Evolutionary conservation across 2,329 filamentous ascomycete genomes (phyloP).

Genomic region (Ophiostoma sp.): DNA sequence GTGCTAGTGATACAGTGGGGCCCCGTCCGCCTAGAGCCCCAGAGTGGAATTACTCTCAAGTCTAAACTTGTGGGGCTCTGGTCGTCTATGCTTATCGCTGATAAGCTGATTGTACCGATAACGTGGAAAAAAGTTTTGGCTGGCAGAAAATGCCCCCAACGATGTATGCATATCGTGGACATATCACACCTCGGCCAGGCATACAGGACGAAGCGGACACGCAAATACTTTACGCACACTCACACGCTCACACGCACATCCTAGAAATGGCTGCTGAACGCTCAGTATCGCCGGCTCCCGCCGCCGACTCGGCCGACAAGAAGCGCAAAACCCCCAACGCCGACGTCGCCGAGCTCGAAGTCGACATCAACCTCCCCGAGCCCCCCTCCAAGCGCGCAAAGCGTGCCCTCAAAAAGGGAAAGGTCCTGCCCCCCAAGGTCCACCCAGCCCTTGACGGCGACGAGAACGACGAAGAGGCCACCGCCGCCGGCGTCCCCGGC

Average conservation of each 20-base stretch:
- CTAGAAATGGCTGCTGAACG: constrained; percentile 5
- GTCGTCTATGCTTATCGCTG: constrained; percentile 11
- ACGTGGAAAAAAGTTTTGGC: constrained; percentile 18
- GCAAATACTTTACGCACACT: background rate
- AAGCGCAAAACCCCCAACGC: constrained; percentile 60
- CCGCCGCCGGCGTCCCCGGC: constrained; percentile 1
- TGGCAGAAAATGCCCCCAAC: constrained; percentile 3
- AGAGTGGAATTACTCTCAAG: background rate
- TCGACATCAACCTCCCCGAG: constrained; percentile 83
- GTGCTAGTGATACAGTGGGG: background rate
- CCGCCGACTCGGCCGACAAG: constrained; percentile 51
- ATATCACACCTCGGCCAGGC: background rate
- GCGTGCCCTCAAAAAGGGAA: constrained; percentile 82
- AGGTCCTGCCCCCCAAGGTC: constrained; percentile 44
- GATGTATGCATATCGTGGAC: background rate
- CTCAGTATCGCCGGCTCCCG: background rate
- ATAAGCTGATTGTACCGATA: constrained; percentile 2
- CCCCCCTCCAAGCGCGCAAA: constrained; percentile 92
- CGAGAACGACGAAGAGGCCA: constrained; percentile 11
- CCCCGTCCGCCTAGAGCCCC: background rate
- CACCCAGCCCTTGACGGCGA: constrained; percentile 33
- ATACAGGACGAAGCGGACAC: background rate
- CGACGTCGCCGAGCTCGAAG: constrained; percentile 67
- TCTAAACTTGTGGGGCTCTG: background rate
- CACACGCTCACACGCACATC: background rate